These are phyloP conservation scores for Roridomyces roridus DNA, from an alignment of 768 basidiomycete genomes.

Conservation along the genomic window DNA sequence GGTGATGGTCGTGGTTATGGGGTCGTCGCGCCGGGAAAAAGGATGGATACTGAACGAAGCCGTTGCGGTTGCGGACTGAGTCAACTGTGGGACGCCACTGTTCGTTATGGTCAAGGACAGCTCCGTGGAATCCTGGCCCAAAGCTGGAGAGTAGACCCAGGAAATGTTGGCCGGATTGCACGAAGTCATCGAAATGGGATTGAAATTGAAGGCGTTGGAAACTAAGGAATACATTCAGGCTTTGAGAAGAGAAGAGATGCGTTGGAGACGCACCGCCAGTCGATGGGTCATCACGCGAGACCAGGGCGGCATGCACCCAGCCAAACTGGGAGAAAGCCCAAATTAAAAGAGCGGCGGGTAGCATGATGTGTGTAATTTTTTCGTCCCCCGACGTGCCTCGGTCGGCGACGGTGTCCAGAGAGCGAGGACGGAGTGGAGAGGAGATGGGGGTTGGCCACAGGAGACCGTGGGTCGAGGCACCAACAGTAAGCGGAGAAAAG, in stretches of 20 bases:
- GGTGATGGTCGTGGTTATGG: background rate
- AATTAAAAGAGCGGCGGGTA: background rate
- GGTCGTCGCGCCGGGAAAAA: background rate
- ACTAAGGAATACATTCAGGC: slow-evolving; percentile 2
- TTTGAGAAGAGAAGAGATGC: too few relatives aligned
- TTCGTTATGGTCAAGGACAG: slow-evolving; percentile 17
- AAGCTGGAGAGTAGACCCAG: slow-evolving; percentile 24
- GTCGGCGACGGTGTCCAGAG: too few relatives aligned
- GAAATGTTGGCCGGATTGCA: slow-evolving; percentile 38
- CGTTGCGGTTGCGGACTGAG: background rate
- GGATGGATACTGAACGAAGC: background rate
- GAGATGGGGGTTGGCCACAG: too few relatives aligned
- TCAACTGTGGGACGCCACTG: background rate
- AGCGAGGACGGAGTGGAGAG: too few relatives aligned
- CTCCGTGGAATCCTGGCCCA: background rate
- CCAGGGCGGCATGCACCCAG: slow-evolving; percentile 16
- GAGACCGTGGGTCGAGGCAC: too few relatives aligned
- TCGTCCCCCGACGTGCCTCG: too few relatives aligned
- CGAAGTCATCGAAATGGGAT: slow-evolving; percentile 36
- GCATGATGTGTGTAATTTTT: too few relatives aligned
- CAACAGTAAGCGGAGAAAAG: too few relatives aligned
- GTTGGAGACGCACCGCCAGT: too few relatives aligned
- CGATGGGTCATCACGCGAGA: background rate
- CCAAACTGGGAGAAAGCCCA: background rate
- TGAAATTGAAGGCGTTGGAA: slow-evolving; percentile 26